These are phyloP conservation scores for Sclerotinia minor DNA, from an alignment of 2,329 filamentous ascomycete genomes.

Conservation along the genomic window DNA sequence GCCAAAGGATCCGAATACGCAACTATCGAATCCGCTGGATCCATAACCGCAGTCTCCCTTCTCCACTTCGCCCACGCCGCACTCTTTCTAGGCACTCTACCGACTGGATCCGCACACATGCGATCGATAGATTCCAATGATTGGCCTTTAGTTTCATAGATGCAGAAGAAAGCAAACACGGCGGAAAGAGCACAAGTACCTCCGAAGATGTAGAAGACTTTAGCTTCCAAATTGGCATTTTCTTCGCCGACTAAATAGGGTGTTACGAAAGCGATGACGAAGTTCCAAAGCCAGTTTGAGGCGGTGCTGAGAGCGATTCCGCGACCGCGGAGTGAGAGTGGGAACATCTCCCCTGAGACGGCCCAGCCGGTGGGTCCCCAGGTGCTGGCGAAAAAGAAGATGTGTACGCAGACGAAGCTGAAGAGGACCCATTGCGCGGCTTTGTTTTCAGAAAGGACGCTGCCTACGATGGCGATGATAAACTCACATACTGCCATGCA, in stretches of 20 bases:
- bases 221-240: constrained; percentile 40
- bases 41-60: not conserved
- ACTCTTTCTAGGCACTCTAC: not conserved
- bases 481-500: constrained; percentile 88
- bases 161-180: constrained; percentile 56
- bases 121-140: constrained; percentile 70
- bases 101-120: constrained; percentile 45
- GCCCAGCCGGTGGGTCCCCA: constrained; percentile 72
- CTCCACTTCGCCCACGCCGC: not conserved
- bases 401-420: constrained; percentile 76
- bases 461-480: constrained; percentile 67
- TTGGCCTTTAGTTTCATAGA: constrained; percentile 69
- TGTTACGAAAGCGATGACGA: constrained; percentile 66
- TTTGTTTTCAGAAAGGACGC: constrained; percentile 65
- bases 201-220: constrained; percentile 57
- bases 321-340: constrained; percentile 70
- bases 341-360: constrained; percentile 86
- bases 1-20: too few relatives aligned
- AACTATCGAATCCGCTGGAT: not conserved
- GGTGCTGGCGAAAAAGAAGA: constrained; percentile 82
- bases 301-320: constrained; percentile 83
- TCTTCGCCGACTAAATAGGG: constrained; percentile 64
- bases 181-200: constrained; percentile 54
- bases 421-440: constrained; percentile 30
- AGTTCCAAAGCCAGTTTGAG: constrained; percentile 89